A percentile compares a stretch with the other conserved stretches of the same genome.
These are phyloP conservation scores for Verticillium nubilum DNA, from an alignment of 2,329 filamentous ascomycete species.

Conservation along the genomic window DNA sequence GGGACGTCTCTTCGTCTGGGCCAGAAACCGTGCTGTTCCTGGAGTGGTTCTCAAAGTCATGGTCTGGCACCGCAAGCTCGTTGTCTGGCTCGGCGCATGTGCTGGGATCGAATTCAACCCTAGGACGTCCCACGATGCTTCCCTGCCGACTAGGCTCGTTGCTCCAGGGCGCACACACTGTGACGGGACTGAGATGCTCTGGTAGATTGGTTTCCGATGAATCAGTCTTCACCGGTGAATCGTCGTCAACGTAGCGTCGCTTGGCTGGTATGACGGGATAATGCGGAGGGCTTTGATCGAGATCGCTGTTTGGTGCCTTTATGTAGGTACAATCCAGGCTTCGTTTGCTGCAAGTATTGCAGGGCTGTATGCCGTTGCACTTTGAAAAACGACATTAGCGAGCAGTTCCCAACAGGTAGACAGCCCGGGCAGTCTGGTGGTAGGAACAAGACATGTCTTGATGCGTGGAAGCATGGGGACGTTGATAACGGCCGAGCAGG, in stretches of 20 bases:
- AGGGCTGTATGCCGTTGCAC: conserved; percentile 18
- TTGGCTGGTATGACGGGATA: conserved; percentile 10
- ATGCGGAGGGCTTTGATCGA: conserved; percentile 7
- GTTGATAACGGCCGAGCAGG: neutral
- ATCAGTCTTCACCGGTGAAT: neutral
- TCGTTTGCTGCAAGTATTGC: conserved; percentile 16
- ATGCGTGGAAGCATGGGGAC: neutral
- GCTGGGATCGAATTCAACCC: conserved; percentile 6
- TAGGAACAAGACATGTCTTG: neutral
- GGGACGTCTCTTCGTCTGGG: conserved; percentile 49
- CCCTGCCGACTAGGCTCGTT: neutral
- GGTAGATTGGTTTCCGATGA: neutral
- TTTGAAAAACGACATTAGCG: conserved; percentile 3
- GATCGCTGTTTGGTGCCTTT: conserved; percentile 1
- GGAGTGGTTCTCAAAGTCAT: conserved; percentile 16
- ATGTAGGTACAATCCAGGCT: conserved; percentile 15
- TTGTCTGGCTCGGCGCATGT: conserved; percentile 6
- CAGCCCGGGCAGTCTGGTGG: too few species aligned
- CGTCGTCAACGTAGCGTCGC: conserved; percentile 10
- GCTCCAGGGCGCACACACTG: neutral
- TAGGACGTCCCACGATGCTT: conserved; percentile 4
- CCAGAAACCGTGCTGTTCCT: conserved; percentile 34
- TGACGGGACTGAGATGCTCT: neutral
- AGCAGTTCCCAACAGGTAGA: too few species aligned
- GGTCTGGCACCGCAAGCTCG: conserved; percentile 2